Conservation (phyloP, 352 stramenopile genomes). For the Globisporangium spiculum region DNA sequence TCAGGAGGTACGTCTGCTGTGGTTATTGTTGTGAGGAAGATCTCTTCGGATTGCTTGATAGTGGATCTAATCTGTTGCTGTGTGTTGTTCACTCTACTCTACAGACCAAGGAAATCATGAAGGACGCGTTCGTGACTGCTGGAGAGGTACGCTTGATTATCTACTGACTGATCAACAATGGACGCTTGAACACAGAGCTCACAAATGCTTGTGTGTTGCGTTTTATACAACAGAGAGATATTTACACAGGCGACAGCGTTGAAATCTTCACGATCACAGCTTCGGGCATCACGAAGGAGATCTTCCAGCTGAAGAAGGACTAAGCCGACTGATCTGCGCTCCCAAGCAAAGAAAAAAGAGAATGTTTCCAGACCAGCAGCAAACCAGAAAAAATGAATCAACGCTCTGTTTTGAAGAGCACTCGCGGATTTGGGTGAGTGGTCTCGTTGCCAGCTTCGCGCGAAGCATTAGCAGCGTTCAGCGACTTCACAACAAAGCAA, state of each 20-base stretch:
- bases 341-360: background rate
- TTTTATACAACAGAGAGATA: constrained; percentile 89
- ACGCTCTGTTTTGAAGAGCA: background rate
- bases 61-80: background rate
- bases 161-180: background rate
- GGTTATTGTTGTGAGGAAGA: background rate
- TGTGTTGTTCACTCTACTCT: background rate
- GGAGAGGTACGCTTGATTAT: constrained; percentile 75
- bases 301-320: constrained; percentile 96
- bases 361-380: background rate
- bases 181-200: background rate
- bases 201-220: background rate
- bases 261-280: constrained; percentile 98
- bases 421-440: no score
- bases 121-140: constrained; percentile 98
- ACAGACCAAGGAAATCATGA: constrained; percentile 96
- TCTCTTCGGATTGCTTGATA: background rate
- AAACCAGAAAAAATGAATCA: background rate
- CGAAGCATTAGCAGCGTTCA: background rate
- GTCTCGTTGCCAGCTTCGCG: no score
- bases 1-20: constrained; percentile 65
- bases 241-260: constrained; percentile 98
- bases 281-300: constrained; percentile 87
- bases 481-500: background rate
- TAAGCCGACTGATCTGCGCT: constrained; percentile 35